Evolutionary conservation across 176 grass and related monocot species (phyloP).

Genomic region (Stipa capillata): DNA sequence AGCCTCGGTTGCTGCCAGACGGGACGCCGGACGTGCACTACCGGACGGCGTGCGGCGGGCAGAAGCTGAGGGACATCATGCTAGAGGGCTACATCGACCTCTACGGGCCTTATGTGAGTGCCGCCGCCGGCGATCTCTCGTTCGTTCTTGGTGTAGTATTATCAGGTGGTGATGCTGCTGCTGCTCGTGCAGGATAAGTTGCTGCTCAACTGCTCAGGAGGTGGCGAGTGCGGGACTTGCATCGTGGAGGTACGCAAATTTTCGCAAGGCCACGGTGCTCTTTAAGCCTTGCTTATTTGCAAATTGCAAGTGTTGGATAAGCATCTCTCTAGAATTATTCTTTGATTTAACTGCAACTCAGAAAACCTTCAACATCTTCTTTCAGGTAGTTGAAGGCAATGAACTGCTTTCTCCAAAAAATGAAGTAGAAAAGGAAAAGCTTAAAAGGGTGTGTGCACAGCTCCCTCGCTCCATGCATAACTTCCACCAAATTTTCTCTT

Average conservation of each 20-base stretch:
- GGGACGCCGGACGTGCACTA: conserved; percentile 86
- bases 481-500: no score
- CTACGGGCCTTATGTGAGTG: conserved; percentile 81
- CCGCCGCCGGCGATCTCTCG: background rate
- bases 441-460: conserved; percentile 51
- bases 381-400: conserved; percentile 70
- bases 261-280: background rate
- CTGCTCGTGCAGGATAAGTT: conserved; percentile 57
- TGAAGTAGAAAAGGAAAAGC: conserved; percentile 62
- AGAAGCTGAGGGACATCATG: conserved; percentile 96
- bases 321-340: background rate
- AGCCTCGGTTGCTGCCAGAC: conserved; percentile 79
- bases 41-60: conserved; percentile 64
- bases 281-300: no score
- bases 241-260: conserved; percentile 64
- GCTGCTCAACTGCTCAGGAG: conserved; percentile 63
- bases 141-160: background rate
- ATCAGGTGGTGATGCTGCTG: background rate
- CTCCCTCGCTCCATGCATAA: background rate
- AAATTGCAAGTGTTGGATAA: background rate
- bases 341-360: background rate
- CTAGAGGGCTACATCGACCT: conserved; percentile 69
- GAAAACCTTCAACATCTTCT: no score
- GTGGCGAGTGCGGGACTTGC: conserved; percentile 72
- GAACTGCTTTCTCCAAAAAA: conserved; percentile 73